These are phyloP conservation scores for Lachnellula arida DNA, from an alignment of 2,329 filamentous ascomycete genomes.

Conservation along the genomic window DNA sequence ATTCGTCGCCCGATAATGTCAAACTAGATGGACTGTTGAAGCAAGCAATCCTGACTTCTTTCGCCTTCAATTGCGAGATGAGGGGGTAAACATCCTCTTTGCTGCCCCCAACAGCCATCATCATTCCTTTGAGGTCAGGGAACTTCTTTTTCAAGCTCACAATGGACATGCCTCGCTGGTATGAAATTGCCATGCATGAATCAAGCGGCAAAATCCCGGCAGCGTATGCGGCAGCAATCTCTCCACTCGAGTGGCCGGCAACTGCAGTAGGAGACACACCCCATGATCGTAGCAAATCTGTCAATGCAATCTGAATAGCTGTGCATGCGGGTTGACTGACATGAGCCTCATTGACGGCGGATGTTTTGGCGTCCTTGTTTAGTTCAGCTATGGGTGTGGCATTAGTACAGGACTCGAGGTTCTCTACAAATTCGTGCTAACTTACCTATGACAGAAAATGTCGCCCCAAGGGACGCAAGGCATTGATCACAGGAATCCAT, in stretches of 20 bases:
- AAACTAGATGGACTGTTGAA: constrained; percentile 29
- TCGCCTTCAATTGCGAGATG: not conserved
- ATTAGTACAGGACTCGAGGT: constrained; percentile 2
- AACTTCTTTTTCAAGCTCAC: constrained; percentile 12
- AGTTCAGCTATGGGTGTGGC: constrained; percentile 17
- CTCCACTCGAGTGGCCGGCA: constrained; percentile 43
- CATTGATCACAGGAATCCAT: constrained; percentile 30
- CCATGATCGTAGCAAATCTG: constrained; percentile 40
- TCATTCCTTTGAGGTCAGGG: constrained; percentile 10
- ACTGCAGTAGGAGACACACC: constrained; percentile 35
- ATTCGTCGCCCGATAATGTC: constrained; percentile 25
- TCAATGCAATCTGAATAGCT: constrained; percentile 44
- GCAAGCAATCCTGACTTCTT: constrained; percentile 24
- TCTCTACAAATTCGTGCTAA: not conserved
- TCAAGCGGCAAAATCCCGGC: constrained; percentile 32
- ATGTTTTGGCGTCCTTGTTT: constrained; percentile 21
- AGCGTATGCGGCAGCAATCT: constrained; percentile 45
- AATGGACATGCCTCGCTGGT: constrained; percentile 30
- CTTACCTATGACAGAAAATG: constrained; percentile 23
- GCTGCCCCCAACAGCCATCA: constrained; percentile 15
- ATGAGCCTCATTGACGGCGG: constrained; percentile 26
- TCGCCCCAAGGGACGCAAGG: constrained; percentile 25
- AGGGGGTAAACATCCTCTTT: constrained; percentile 12
- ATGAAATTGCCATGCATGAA: constrained; percentile 41
- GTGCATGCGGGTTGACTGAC: constrained; percentile 39